These are phyloP conservation scores for Hemisphaericaspora xylofermentans DNA, from an alignment of 1,139 yeast species.

Conservation along the genomic window DNA sequence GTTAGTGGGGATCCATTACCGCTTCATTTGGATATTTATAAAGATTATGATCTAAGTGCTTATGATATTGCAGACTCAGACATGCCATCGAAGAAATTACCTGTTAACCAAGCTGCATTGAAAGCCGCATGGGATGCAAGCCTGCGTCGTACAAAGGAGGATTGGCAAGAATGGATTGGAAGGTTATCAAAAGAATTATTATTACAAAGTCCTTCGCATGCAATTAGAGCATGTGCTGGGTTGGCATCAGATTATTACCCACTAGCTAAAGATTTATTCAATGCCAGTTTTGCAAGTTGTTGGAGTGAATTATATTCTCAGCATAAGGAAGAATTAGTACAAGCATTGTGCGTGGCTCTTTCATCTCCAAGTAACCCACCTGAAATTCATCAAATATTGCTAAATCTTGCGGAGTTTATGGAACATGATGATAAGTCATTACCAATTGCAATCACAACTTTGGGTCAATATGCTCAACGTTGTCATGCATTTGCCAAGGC, in stretches of 20 bases:
- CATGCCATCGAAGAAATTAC: slow-evolving; percentile 69
- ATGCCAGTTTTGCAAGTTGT: slow-evolving; percentile 92
- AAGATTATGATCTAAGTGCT: slow-evolving; percentile 58
- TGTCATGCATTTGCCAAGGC: slow-evolving; percentile 99
- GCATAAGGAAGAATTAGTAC: slow-evolving; percentile 86
- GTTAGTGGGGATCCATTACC: slow-evolving; percentile 90
- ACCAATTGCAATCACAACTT: slow-evolving; percentile 83
- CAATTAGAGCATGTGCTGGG: slow-evolving; percentile 89
- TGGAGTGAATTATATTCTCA: slow-evolving; percentile 94
- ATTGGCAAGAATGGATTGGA: slow-evolving; percentile 98
- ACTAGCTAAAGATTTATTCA: slow-evolving; percentile 85
- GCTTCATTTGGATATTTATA: slow-evolving; percentile 68
- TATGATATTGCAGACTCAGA: slow-evolving; percentile 67
- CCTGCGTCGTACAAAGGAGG: slow-evolving; percentile 86
- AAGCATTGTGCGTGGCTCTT: slow-evolving; percentile 81
- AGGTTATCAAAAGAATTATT: slow-evolving; percentile 80
- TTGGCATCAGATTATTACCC: slow-evolving; percentile 88
- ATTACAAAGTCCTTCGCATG: slow-evolving; percentile 93
- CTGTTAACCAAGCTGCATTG: slow-evolving; percentile 74
- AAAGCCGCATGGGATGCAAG: slow-evolving; percentile 92
- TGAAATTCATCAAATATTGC: slow-evolving; percentile 85
- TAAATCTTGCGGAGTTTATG: slow-evolving; percentile 93
- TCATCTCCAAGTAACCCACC: slow-evolving; percentile 94
- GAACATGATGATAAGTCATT: slow-evolving; percentile 95
- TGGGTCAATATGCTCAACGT: slow-evolving; percentile 91